Conservation (phyloP, 176 grass and related monocot genomes). For the Hyparrhenia diplandra region DNA sequence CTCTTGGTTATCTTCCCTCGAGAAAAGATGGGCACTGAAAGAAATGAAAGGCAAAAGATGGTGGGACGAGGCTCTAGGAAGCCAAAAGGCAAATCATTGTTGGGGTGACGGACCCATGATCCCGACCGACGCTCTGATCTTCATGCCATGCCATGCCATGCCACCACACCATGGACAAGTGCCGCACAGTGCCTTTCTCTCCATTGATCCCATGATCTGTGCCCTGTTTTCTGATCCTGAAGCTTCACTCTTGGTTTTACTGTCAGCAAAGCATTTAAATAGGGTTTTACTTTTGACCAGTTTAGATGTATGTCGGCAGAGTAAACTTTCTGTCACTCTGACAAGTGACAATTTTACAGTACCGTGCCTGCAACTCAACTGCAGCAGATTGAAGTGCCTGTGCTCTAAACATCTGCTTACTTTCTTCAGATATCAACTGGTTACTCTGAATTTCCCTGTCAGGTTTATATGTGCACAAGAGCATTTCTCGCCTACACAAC, state of each 20-base stretch:
- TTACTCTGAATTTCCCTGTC: not conserved
- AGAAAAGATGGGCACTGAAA: not conserved
- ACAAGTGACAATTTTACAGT: not conserved
- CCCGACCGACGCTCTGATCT: not conserved
- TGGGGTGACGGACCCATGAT: no score
- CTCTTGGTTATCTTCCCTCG: not conserved
- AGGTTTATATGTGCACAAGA: no score
- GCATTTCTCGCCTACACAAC: no score
- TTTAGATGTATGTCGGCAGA: slow-evolving; percentile 35
- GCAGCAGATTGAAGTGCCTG: not conserved
- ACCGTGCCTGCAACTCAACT: not conserved
- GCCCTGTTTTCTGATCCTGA: not conserved
- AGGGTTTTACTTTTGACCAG: not conserved
- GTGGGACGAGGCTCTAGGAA: not conserved
- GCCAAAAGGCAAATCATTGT: slow-evolving; percentile 15
- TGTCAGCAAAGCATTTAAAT: not conserved
- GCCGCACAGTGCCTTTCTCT: not conserved
- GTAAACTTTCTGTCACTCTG: not conserved
- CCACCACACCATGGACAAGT: not conserved
- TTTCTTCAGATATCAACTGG: not conserved
- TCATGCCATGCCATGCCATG: no score
- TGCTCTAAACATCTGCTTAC: not conserved
- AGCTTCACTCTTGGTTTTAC: not conserved
- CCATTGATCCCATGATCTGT: not conserved
- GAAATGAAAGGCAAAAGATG: not conserved